Percentiles rank a stretch among this genome's conserved stretches.
Evolutionary conservation across 2,329 filamentous ascomycete species (phyloP).

Genomic region (Fusarium nodosum): DNA sequence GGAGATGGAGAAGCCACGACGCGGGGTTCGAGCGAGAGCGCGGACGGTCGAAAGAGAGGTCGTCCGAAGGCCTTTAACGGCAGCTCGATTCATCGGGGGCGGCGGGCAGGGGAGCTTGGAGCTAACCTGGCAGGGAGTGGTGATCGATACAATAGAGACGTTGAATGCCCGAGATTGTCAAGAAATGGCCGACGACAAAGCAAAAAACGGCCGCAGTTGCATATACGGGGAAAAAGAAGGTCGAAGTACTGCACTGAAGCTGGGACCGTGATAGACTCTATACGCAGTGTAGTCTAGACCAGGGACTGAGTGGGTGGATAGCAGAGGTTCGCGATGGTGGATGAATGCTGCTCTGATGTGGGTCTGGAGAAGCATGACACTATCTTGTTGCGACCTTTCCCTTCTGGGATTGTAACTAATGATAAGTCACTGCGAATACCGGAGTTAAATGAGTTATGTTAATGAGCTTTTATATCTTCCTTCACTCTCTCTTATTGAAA

Average conservation of each 20-base stretch:
- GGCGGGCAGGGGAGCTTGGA: slow-evolving; percentile 28
- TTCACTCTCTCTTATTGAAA: neutral
- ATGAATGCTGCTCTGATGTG: slow-evolving; percentile 11
- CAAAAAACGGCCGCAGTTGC: slow-evolving; percentile 15
- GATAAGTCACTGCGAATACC: slow-evolving; percentile 20
- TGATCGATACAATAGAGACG: neutral
- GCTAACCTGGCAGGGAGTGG: slow-evolving; percentile 23
- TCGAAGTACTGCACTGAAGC: slow-evolving; percentile 7
- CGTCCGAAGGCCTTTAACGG: slow-evolving; percentile 76
- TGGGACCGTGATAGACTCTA: neutral
- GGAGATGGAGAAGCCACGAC: slow-evolving; percentile 57
- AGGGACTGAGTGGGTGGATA: slow-evolving; percentile 1
- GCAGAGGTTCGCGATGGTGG: slow-evolving; percentile 18
- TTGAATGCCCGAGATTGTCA: neutral
- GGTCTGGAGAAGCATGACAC: slow-evolving; percentile 11
- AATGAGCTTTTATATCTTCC: slow-evolving; percentile 11
- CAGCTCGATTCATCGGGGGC: slow-evolving; percentile 79
- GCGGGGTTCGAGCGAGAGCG: slow-evolving; percentile 65
- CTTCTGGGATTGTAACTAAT: slow-evolving; percentile 19
- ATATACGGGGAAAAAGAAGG: slow-evolving; percentile 20
- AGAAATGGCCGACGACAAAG: slow-evolving; percentile 23
- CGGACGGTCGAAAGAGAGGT: slow-evolving; percentile 74
- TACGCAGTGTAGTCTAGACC: slow-evolving; percentile 7
- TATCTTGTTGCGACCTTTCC: slow-evolving; percentile 42
- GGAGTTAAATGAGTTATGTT: slow-evolving; percentile 17